A percentile compares a stretch with the other conserved stretches of the same genome.
These are phyloP conservation scores for Lippia alba DNA, from an alignment of 305 asterid genomes.

Conservation along the genomic window DNA sequence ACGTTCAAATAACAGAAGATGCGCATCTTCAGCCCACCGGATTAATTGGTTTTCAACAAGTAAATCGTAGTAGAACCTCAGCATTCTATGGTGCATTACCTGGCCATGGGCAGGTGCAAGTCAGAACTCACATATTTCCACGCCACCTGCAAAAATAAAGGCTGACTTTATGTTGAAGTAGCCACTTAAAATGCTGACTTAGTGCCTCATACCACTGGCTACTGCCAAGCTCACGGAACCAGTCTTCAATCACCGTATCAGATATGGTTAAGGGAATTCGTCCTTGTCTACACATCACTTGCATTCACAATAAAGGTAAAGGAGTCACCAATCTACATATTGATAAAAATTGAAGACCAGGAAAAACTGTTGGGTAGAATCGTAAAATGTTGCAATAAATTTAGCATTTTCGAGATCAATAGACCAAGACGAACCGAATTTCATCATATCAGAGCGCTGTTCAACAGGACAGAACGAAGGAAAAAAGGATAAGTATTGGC, in stretches of 20 bases:
- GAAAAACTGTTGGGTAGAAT: slow-evolving; percentile 6
- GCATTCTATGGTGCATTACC: slow-evolving; percentile 52
- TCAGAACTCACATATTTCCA: slow-evolving; percentile 91
- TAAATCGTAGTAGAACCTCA: slow-evolving; percentile 13
- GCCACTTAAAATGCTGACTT: slow-evolving; percentile 94
- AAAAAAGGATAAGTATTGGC: too few species aligned
- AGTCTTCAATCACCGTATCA: slow-evolving; percentile 97
- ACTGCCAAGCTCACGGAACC: slow-evolving; percentile 97
- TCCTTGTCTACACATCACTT: slow-evolving; percentile 23
- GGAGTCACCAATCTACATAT: slow-evolving; percentile 4
- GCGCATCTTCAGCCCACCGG: background rate
- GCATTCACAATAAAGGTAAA: slow-evolving; percentile 21
- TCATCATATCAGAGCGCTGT: too few species aligned
- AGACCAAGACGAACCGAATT: too few species aligned
- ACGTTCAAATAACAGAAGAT: background rate
- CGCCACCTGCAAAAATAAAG: slow-evolving; percentile 99
- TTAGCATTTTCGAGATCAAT: slow-evolving; percentile 19
- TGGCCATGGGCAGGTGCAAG: slow-evolving; percentile 99
- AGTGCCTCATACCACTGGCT: slow-evolving; percentile 85
- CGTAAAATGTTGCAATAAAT: slow-evolving; percentile 9
- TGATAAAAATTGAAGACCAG: background rate
- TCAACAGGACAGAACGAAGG: too few species aligned
- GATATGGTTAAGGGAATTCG: slow-evolving; percentile 67
- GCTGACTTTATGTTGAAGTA: slow-evolving; percentile 90
- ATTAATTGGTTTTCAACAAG: slow-evolving; percentile 14